Conservation (phyloP, 331 rosid species). For the Malus hybrid region DNA sequence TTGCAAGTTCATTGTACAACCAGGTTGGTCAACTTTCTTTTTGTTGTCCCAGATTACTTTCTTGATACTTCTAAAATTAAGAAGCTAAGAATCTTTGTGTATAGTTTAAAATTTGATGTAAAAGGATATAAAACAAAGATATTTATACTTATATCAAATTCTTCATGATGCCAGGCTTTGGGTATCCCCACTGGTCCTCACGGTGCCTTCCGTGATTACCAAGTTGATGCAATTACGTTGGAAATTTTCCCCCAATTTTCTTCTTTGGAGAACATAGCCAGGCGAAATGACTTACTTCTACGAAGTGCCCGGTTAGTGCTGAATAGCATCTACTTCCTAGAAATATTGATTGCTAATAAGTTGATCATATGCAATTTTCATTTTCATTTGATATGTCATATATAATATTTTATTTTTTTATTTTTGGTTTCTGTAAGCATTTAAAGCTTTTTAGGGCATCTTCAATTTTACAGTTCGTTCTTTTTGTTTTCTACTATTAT, state of each 20-base stretch:
- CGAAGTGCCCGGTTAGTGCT: slow-evolving; percentile 71
- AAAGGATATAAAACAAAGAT: not conserved
- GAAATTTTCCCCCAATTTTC: slow-evolving; percentile 68
- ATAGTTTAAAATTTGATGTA: not conserved
- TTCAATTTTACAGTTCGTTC: too few species aligned
- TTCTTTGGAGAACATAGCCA: slow-evolving; percentile 38
- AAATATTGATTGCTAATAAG: too few species aligned
- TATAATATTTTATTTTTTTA: not conserved
- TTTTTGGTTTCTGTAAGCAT: not conserved
- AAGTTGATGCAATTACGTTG: slow-evolving; percentile 89
- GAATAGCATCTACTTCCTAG: too few species aligned
- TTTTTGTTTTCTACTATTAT: not conserved
- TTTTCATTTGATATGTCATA: not conserved
- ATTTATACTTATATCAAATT: slow-evolving; percentile 9
- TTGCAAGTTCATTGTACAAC: slow-evolving; percentile 83
- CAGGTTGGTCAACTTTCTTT: slow-evolving; percentile 47
- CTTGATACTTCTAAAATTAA: not conserved
- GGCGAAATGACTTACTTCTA: slow-evolving; percentile 60
- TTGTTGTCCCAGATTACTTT: not conserved
- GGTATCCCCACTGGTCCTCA: slow-evolving; percentile 95
- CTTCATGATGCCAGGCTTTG: slow-evolving; percentile 52
- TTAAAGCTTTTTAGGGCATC: not conserved
- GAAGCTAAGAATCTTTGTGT: not conserved
- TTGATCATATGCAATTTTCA: not conserved
- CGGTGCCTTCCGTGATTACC: slow-evolving; percentile 96